Percentiles rank a stretch among this genome's conserved stretches.
phyloP scores from a whole-genome alignment of 768 basidiomycete species.

The Suillus alpinus region DNA sequence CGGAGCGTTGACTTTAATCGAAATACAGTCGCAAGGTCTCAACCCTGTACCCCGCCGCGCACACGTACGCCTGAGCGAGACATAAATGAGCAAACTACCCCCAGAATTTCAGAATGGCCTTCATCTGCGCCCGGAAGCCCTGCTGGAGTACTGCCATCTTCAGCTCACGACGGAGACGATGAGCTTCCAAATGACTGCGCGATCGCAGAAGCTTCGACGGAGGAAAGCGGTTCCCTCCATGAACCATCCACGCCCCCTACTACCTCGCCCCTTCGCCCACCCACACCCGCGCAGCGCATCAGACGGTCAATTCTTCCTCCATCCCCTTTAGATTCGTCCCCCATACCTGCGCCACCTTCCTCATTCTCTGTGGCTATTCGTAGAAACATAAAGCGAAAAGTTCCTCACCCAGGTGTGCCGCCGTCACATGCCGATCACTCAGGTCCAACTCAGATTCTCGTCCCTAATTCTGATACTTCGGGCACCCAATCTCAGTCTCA shows the following conservation, averaged over 20 bases:
- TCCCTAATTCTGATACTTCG: conserved; percentile 56
- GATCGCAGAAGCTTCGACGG: conserved; percentile 15
- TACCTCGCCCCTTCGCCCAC: conserved; percentile 19
- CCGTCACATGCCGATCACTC: conserved; percentile 32
- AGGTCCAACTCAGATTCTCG: conserved; percentile 45
- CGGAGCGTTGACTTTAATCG: neutral
- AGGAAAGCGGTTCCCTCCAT: conserved; percentile 1
- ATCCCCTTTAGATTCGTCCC: conserved; percentile 3
- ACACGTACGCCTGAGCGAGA: conserved; percentile 10
- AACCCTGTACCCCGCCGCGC: conserved; percentile 3
- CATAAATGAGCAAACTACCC: conserved; percentile 23
- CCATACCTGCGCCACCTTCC: conserved; percentile 6
- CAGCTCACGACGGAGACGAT: conserved; percentile 4
- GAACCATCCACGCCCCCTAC: conserved; percentile 8
- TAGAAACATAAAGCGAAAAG: conserved; percentile 39
- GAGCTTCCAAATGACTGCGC: neutral
- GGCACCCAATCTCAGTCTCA: conserved; percentile 29
- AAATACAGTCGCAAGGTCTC: neutral
- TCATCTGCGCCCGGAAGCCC: conserved; percentile 22
- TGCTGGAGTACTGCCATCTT: neutral
- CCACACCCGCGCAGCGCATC: conserved; percentile 28
- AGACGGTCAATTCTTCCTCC: conserved; percentile 6
- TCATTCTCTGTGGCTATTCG: conserved; percentile 18
- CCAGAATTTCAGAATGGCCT: conserved; percentile 24
- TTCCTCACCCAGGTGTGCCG: conserved; percentile 40